Base-by-base conservation (phyloP, 768 basidiomycete species). In the Lentinula guzmanii region DNA sequence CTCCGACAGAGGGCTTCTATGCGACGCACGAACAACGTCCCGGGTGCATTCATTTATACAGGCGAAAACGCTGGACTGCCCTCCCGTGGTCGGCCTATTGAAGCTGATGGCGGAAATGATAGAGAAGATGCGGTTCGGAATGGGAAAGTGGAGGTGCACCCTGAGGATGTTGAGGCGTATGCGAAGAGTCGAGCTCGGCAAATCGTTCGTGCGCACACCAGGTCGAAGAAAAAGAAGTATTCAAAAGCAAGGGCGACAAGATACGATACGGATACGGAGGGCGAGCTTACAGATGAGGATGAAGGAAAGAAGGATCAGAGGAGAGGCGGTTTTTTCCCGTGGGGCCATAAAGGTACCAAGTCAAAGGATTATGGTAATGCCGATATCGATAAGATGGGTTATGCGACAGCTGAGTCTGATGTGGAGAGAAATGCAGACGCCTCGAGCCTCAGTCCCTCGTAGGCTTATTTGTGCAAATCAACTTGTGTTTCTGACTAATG, bases 1-100 rank as follows among this genome's bases (percentile, higher is more conserved):
- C 28, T 56, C 13, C 55, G 55, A 24, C 55, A 56, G 31, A 16
- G 55, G 15, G n/a, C 39, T 24, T 41, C 55, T 5, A 56, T 56
- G 41, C 43, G 33, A n/a, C 45, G 46, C 7, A 50, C 58, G 16
- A 35, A 52, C 48, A 45, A 60, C 28, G 48, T 52, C 10, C 59
- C 59, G 3, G 59, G 51, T 10, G 50, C 45, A 7, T 10, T 60
- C 18, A 60, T 60, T 28, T 33, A 60, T n/a, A 35, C 24, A 18
- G 48, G 41, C 5, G 59, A 60, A 50, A 60, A 34, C 13, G 59
- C 59, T 28, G 59, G 59, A 28, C 24, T 60, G 21, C 59, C 59
- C 15, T 56, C 55, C 15, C 37, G 39, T 6, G 55, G 55, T 9
- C 41, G 55, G 41, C 37, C 24, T 4, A 24, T 28, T 4, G 37